Conservation (phyloP, 2,329 filamentous ascomycete genomes). For the Biscogniauxia mediterranea region DNA sequence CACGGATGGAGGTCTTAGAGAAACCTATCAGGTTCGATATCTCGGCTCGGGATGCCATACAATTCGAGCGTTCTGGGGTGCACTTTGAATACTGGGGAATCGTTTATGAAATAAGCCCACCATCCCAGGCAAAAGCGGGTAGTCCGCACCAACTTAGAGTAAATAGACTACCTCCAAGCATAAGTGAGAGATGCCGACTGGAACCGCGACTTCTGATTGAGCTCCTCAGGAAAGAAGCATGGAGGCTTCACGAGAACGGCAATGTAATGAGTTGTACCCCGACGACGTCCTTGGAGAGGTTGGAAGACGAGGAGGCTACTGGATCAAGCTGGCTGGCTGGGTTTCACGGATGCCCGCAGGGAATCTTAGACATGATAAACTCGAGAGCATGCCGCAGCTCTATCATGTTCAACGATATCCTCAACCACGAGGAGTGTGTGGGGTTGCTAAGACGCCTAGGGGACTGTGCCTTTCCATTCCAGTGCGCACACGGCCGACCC, state of each 20-base stretch:
- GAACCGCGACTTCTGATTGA: constrained; percentile 72
- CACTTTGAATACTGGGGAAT: constrained; percentile 77
- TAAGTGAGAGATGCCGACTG: constrained; percentile 70
- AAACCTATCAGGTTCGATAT: constrained; percentile 66
- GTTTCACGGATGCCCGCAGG: constrained; percentile 69
- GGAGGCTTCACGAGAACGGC: constrained; percentile 56
- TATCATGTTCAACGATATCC: constrained; percentile 80
- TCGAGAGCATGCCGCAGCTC: constrained; percentile 76
- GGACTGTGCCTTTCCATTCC: constrained; percentile 70
- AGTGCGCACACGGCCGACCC: constrained; percentile 77
- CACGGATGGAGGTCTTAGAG: constrained; percentile 39
- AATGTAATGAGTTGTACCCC: constrained; percentile 3
- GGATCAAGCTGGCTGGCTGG: constrained; percentile 53
- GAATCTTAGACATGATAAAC: constrained; percentile 73
- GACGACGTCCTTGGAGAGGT: not conserved
- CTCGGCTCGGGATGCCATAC: constrained; percentile 53
- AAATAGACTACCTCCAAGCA: constrained; percentile 63
- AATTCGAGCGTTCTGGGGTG: constrained; percentile 52
- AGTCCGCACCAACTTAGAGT: constrained; percentile 44
- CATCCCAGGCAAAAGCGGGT: constrained; percentile 3
- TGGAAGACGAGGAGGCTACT: constrained; percentile 4
- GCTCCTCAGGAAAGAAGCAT: constrained; percentile 72
- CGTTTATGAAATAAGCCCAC: constrained; percentile 48
- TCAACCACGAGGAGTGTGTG: constrained; percentile 58
- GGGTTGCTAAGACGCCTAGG: constrained; percentile 57